Conservation (phyloP, 257 asterid genomes). For the Avicennia marina region DNA sequence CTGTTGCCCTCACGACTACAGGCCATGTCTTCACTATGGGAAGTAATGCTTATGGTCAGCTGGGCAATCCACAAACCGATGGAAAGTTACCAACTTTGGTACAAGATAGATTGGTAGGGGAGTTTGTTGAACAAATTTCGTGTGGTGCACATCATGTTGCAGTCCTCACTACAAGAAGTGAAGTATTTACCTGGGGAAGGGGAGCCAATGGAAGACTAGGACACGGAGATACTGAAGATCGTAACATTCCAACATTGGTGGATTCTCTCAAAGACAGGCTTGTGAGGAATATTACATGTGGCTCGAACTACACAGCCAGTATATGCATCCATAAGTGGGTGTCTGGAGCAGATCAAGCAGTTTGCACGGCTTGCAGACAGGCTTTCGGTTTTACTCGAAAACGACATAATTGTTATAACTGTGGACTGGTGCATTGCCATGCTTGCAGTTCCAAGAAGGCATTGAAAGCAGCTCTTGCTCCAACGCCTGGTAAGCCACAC, state of each 20-base stretch:
- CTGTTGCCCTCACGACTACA: slow-evolving; percentile 69
- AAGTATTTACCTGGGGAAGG: slow-evolving; percentile 83
- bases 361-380: slow-evolving; percentile 76
- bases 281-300: slow-evolving; percentile 77
- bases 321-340: slow-evolving; percentile 93
- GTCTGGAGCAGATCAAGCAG: slow-evolving; percentile 86
- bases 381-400: slow-evolving; percentile 91
- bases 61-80: slow-evolving; percentile 67
- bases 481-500: slow-evolving; percentile 93
- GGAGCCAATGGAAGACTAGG: slow-evolving; percentile 93
- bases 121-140: slow-evolving; percentile 81
- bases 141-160: slow-evolving; percentile 80
- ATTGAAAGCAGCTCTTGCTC: slow-evolving; percentile 78
- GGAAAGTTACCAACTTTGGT: slow-evolving; percentile 78
- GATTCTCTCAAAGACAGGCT: slow-evolving; percentile 80
- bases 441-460: slow-evolving; percentile 91
- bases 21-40: slow-evolving; percentile 95
- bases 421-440: slow-evolving; percentile 90
- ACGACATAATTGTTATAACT: slow-evolving; percentile 78
- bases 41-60: slow-evolving; percentile 59
- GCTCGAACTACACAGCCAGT: slow-evolving; percentile 73
- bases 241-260: slow-evolving; percentile 58
- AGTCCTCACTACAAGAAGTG: slow-evolving; percentile 74
- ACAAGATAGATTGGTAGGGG: slow-evolving; percentile 84
- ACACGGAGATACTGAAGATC: slow-evolving; percentile 75